Base-by-base conservation (phyloP, 305 asterid species). In the Rubia balearica region DNA sequence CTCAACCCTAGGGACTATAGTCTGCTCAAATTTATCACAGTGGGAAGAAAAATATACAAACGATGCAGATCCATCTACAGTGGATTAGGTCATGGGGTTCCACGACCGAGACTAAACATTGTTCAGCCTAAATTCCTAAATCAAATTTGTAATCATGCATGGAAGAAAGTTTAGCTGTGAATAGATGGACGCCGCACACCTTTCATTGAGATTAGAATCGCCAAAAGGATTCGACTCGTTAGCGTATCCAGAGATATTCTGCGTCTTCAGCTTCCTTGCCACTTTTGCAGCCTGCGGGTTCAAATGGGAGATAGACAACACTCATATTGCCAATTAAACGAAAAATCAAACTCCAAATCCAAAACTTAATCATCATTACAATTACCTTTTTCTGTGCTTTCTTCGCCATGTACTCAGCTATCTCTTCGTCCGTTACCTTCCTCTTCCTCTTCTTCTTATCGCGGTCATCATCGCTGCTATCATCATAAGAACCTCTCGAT, bases 201-300 rank as follows among this genome's bases (percentile, higher is more conserved):
- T 84, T 73, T 89, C 95, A 38, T 87, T 89, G 61, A 91, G 88
- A 77, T 86, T 91, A 17, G 96, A 80, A 83, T 91, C 97, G 9
- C 96, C 95, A 77, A 91, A 91, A n/a, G 97, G 97, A 74, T 89
- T 91, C 3, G 97, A 87, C 66, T 91, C 96, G 65, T 91, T 91
- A n/a, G 86, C 84, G 81, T 91, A 91, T 61, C 96, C 96, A 11
- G 90, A 68, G 17, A 86, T 85, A 1, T 82, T 76, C 68, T 83
- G 86, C 12, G 85, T 69, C 85, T 85, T 90, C 88, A 91, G 72
- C 68, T 82, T 86, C 77, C 85, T 89, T 14, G 97, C 92, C 65
- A 81, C 87, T 78, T 89, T 89, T 80, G 73, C 61, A 43, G 96
- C 96, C 97, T 90, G 63, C 30, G 65, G 75, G 49, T 59, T 33